Percentiles rank a stretch among this genome's conserved stretches.
phyloP scores from a whole-genome alignment of 148 eudicot species.

The Linanthus parryae region DNA sequence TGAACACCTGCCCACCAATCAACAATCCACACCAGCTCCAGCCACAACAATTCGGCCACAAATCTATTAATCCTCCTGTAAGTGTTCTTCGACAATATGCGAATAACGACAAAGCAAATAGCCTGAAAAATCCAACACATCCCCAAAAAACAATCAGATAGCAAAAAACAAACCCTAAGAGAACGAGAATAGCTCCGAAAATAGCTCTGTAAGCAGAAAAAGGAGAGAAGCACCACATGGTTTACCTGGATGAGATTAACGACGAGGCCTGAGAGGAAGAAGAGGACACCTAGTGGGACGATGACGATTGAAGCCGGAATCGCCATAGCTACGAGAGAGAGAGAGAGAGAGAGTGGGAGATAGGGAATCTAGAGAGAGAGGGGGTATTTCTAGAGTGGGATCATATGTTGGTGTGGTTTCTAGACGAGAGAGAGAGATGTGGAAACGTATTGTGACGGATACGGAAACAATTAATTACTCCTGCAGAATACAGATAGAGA shows the following conservation, averaged over 20 bases:
- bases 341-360: neutral
- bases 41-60: constrained; percentile 55
- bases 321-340: constrained; percentile 31
- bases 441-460: too few relatives aligned
- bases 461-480: too few relatives aligned
- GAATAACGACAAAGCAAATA: constrained; percentile 40
- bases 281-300: constrained; percentile 52
- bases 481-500: too few relatives aligned
- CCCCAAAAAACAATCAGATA: neutral
- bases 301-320: constrained; percentile 44
- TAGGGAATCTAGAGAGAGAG: neutral
- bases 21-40: constrained; percentile 68
- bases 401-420: too few relatives aligned
- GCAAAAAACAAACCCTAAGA: neutral
- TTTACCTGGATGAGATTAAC: constrained; percentile 67
- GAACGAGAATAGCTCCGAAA: neutral
- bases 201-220: neutral
- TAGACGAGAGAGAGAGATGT: too few relatives aligned
- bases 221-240: neutral
- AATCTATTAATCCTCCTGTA: constrained; percentile 57
- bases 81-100: constrained; percentile 50
- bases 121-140: constrained; percentile 43
- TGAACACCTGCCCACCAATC: constrained; percentile 90
- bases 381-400: too few relatives aligned
- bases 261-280: constrained; percentile 60